phyloP scores from a whole-genome alignment of 2,329 filamentous ascomycete genomes.

The Zasmidium angulare region DNA sequence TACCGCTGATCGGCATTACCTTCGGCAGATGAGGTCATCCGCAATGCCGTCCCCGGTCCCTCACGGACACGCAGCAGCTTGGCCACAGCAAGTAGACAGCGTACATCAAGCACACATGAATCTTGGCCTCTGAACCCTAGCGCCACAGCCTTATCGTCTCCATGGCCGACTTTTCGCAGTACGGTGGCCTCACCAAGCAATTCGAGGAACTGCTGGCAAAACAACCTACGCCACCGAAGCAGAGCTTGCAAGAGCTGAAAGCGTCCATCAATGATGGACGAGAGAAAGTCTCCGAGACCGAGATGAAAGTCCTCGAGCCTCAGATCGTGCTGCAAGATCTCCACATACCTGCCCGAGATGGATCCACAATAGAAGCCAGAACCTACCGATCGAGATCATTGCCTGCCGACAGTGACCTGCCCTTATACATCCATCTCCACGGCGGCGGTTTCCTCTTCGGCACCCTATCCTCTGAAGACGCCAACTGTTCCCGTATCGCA shows the following conservation, averaged over 20 bases:
- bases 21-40: neutral
- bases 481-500: conserved; percentile 51
- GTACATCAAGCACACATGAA: neutral
- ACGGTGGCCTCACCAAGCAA: conserved; percentile 19
- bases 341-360: conserved; percentile 47
- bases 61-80: no score
- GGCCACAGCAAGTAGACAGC: no score
- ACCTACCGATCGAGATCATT: conserved; percentile 46
- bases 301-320: conserved; percentile 10
- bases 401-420: conserved; percentile 40
- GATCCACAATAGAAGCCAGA: conserved; percentile 45
- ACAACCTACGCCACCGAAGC: conserved; percentile 12
- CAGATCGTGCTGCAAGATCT: conserved; percentile 15
- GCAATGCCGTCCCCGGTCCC: neutral
- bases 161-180: conserved; percentile 19
- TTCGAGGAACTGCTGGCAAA: conserved; percentile 12
- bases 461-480: conserved; percentile 54
- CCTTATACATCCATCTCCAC: conserved; percentile 50
- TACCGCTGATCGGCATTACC: neutral
- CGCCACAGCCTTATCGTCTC: neutral
- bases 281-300: conserved; percentile 12
- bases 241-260: conserved; percentile 18
- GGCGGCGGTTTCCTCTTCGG: conserved; percentile 61
- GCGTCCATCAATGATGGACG: conserved; percentile 12
- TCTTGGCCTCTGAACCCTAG: neutral